Base-by-base conservation (phyloP, 73 alveolate genomes). In the Symbiodinium natans region DNA sequence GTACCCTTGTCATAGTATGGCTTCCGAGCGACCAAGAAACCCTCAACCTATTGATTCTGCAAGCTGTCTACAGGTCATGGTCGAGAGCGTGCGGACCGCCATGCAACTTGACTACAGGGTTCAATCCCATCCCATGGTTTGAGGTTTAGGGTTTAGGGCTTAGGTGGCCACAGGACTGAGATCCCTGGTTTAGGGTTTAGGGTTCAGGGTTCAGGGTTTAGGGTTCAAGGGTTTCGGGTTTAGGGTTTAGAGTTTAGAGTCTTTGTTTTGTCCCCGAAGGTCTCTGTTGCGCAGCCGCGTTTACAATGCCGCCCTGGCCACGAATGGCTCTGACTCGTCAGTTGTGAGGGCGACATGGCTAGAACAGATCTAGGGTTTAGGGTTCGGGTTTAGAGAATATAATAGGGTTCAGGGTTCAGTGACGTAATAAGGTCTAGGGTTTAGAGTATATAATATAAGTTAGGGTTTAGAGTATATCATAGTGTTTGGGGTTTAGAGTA, bases 21-120 rank as follows among this genome's bases (percentile, higher is more conserved):
- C n/a, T n/a, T n/a, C n/a, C n/a, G n/a, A n/a, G n/a, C n/a, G n/a
- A n/a, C n/a, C n/a, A n/a, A n/a, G n/a, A n/a, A n/a, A n/a, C n/a
- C n/a, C n/a, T n/a, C n/a, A 6, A 46, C 59, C 59, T 46, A 46
- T 46, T 46, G 59, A 46, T 6, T 46, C 21, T 46, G 59, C n/a
- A n/a, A n/a, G n/a, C n/a, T n/a, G n/a, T n/a, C n/a, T n/a, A 36
- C 80, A 63, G 80, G 96, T 90, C 31, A 90, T 90, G 96, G 77
- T 68, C 88, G 96, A 90, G 87, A 90, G 96, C 87, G 96, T 90
- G 38, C 83, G 83, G 52, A 90, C 96, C 23, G 96, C 96, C 56
- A 90, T 90, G 96, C 52, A 0, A 0, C 80, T 25, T 9, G 80
- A 0, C 80, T 63, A 6, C 80, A 63, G 80, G 0, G 21, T 46